Evolutionary conservation across 495 filamentous ascomycete genomes (phyloP).

Genomic region (Penicillium mononematosum): DNA sequence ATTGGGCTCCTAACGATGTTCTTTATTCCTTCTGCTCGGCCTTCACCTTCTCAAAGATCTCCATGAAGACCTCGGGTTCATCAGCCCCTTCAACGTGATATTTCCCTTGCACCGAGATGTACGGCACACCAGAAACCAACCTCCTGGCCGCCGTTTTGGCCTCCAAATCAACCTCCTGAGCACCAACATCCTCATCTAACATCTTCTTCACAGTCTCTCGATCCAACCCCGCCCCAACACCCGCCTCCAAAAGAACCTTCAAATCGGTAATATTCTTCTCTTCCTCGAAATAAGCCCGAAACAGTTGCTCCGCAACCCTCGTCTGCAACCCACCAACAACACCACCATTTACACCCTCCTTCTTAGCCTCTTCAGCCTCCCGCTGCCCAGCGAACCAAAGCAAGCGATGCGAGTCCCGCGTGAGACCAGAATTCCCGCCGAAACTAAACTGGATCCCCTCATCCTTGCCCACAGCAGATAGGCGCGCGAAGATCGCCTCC

Average conservation of each 20-base stretch:
- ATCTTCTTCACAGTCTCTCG: constrained; percentile 57
- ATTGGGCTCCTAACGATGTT: too few species aligned
- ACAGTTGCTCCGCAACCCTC: constrained; percentile 64
- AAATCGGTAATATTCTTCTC: constrained; percentile 72
- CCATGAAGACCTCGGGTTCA: constrained; percentile 56
- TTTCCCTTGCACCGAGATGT: constrained; percentile 66
- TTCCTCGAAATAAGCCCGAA: constrained; percentile 73
- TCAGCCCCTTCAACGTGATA: constrained; percentile 65
- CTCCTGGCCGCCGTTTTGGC: constrained; percentile 56
- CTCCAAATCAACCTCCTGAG: constrained; percentile 65
- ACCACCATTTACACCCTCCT: constrained; percentile 8
- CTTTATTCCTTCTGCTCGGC: constrained; percentile 21
- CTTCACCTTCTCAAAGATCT: constrained; percentile 55
- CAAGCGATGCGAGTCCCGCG: constrained; percentile 72
- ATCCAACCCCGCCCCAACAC: constrained; percentile 61
- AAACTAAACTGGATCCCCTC: constrained; percentile 74
- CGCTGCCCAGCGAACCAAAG: constrained; percentile 67
- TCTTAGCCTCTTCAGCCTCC: constrained; percentile 38
- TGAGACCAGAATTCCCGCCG: constrained; percentile 73
- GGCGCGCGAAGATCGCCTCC: constrained; percentile 53
- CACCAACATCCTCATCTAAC: constrained; percentile 63
- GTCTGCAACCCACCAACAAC: constrained; percentile 51
- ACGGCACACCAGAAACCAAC: constrained; percentile 69
- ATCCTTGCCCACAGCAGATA: constrained; percentile 55
- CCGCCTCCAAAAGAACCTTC: constrained; percentile 59